A percentile compares a stretch with the other conserved stretches of the same genome.
Evolutionary conservation across 257 asterid genomes (phyloP).

Genomic region (Jaltomata sinuosa): DNA sequence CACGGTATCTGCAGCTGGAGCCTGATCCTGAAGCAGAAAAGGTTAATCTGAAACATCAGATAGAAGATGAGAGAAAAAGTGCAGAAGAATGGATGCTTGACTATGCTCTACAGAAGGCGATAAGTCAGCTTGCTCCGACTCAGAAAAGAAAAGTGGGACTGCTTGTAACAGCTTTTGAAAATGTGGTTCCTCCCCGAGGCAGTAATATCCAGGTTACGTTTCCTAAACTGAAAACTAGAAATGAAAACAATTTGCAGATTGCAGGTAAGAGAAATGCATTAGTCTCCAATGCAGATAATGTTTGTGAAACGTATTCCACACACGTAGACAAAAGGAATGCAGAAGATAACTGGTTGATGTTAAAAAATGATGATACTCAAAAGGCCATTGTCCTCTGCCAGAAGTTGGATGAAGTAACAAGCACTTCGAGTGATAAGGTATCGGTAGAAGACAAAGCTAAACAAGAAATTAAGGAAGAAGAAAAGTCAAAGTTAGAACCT

Average conservation of each 20-base stretch:
- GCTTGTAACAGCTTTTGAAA: constrained; percentile 85
- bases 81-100: constrained; percentile 98
- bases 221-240: constrained; percentile 1
- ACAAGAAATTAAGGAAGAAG: neutral
- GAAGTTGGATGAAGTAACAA: neutral
- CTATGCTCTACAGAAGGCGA: constrained; percentile 80
- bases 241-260: neutral
- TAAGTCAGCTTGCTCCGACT: constrained; percentile 73
- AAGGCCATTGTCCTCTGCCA: neutral
- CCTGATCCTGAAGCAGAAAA: constrained; percentile 59
- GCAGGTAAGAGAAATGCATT: neutral
- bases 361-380: neutral
- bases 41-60: constrained; percentile 51
- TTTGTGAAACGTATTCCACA: neutral
- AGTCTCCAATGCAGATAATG: neutral
- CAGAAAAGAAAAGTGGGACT: constrained; percentile 73
- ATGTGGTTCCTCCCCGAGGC: constrained; percentile 54
- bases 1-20: constrained; percentile 33
- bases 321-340: neutral
- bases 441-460: neutral
- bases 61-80: constrained; percentile 48
- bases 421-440: neutral
- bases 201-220: constrained; percentile 26
- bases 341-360: neutral
- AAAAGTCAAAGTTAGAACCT: neutral